Conservation (phyloP, 2,329 filamentous ascomycete genomes). For the Septoria linicola region DNA sequence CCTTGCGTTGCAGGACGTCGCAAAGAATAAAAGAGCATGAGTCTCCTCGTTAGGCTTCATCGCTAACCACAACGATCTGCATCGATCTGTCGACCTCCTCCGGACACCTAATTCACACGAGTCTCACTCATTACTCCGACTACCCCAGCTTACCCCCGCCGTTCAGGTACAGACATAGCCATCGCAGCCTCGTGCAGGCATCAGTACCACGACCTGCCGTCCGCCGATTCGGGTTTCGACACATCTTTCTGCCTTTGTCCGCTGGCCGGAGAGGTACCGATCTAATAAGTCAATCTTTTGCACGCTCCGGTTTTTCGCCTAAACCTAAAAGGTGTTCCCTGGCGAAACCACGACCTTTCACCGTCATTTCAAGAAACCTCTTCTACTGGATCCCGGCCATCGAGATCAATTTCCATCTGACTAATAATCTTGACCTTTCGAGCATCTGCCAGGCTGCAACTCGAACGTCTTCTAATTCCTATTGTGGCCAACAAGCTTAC, state of each 20-base stretch:
- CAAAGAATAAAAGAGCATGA: conserved; percentile 16
- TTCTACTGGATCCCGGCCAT: conserved; percentile 28
- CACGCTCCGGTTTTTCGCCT: conserved; percentile 27
- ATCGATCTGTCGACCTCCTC: conserved; percentile 12
- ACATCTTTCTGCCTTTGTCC: conserved; percentile 33
- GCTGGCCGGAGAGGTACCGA: conserved; percentile 37
- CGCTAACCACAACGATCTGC: conserved; percentile 11
- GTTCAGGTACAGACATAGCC: conserved; percentile 21
- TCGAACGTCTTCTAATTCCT: conserved; percentile 31
- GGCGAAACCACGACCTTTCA: conserved; percentile 28
- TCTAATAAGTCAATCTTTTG: conserved; percentile 29
- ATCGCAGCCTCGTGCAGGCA: conserved; percentile 25
- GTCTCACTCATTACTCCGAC: conserved; percentile 19
- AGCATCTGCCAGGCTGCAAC: conserved; percentile 35
- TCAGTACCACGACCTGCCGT: conserved; percentile 27
- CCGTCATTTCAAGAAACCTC: conserved; percentile 31
- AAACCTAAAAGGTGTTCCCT: conserved; percentile 29
- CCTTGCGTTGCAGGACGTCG: conserved; percentile 16
- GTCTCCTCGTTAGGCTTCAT: conserved; percentile 12
- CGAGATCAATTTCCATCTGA: conserved; percentile 25
- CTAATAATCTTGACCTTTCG: conserved; percentile 31
- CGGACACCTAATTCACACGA: conserved; percentile 16
- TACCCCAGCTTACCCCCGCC: conserved; percentile 20
- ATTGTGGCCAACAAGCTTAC: conserved; percentile 20
- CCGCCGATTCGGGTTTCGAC: conserved; percentile 25